These are phyloP conservation scores for Exophiala sp. DNA, from an alignment of 2,329 filamentous ascomycete species.

Conservation along the genomic window DNA sequence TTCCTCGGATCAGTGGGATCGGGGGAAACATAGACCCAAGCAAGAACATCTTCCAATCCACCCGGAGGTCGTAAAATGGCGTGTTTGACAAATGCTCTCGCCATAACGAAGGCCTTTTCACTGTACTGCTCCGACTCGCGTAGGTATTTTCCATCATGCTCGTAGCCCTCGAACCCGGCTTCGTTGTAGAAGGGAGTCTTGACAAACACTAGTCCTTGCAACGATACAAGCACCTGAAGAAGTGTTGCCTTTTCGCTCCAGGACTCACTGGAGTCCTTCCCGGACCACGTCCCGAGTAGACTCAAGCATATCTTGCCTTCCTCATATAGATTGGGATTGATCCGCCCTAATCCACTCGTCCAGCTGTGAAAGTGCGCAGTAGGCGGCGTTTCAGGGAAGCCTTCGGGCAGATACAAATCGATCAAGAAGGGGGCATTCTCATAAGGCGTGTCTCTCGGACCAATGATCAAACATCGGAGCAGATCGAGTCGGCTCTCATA, in stretches of 20 bases:
- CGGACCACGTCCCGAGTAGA: slow-evolving; percentile 55
- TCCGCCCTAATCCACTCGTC: slow-evolving; percentile 47
- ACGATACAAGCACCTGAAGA: slow-evolving; percentile 52
- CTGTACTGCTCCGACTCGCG: slow-evolving; percentile 47
- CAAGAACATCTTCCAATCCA: slow-evolving; percentile 49
- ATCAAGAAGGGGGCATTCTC: slow-evolving; percentile 57
- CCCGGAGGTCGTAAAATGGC: slow-evolving; percentile 39
- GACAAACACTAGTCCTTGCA: slow-evolving; percentile 54
- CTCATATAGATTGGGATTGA: slow-evolving; percentile 60
- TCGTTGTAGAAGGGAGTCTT: slow-evolving; percentile 59
- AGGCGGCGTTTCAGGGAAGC: slow-evolving; percentile 50
- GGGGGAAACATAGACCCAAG: slow-evolving; percentile 45
- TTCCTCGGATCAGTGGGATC: slow-evolving; percentile 5
- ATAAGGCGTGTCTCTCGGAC: slow-evolving; percentile 55
- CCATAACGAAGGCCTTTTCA: slow-evolving; percentile 50
- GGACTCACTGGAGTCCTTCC: slow-evolving; percentile 46
- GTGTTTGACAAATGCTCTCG: slow-evolving; percentile 47
- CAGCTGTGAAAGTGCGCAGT: slow-evolving; percentile 56
- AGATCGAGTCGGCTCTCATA: slow-evolving; percentile 57
- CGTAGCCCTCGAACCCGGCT: slow-evolving; percentile 53
- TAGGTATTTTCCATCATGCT: slow-evolving; percentile 41
- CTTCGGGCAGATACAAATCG: slow-evolving; percentile 48
- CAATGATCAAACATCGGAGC: slow-evolving; percentile 53
- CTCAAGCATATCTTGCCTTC: slow-evolving; percentile 57
- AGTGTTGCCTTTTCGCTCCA: slow-evolving; percentile 53